phyloP scores from a whole-genome alignment of 1,284 basidiomycete genomes.

The Neotropicomus parvogracilis region DNA sequence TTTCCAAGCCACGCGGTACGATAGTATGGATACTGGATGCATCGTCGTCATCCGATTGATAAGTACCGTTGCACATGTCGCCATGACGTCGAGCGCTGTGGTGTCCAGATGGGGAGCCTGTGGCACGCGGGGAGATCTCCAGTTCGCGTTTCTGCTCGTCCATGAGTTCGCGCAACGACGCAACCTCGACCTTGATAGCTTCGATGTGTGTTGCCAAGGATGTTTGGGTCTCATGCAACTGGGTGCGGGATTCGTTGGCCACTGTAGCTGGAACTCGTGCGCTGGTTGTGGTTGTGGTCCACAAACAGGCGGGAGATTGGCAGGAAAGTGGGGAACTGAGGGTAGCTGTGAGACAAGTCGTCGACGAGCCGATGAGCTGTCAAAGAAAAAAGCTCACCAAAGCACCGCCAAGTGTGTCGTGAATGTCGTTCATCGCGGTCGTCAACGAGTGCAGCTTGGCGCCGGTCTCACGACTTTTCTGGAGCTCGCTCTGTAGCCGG shows the following conservation, averaged over 20 bases:
- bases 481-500: conserved; percentile 82
- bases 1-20: conserved; percentile 64
- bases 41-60: conserved; percentile 58
- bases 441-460: conserved; percentile 80
- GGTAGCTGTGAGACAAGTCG: conserved; percentile 42
- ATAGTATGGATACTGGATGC: conserved; percentile 60
- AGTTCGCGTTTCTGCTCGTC: conserved; percentile 47
- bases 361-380: conserved; percentile 6
- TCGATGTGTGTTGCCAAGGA: conserved; percentile 81
- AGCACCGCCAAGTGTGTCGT: conserved; percentile 86
- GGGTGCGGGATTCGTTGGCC: conserved; percentile 62
- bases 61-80: conserved; percentile 15
- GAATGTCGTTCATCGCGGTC: conserved; percentile 85
- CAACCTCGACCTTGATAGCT: conserved; percentile 77
- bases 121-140: conserved; percentile 20
- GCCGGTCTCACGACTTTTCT: conserved; percentile 93
- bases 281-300: conserved; percentile 48
- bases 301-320: conserved; percentile 62
- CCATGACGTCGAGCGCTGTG: conserved; percentile 32
- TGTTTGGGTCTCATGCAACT: conserved; percentile 83
- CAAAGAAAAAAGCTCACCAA: conserved; percentile 46
- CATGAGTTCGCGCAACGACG: conserved; percentile 67
- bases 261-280: conserved; percentile 26
- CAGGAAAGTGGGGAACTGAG: conserved; percentile 57
- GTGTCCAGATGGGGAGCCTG: conserved; percentile 25